These are phyloP conservation scores for Fusarium sp. DNA, from an alignment of 2,329 filamentous ascomycete genomes.

Conservation along the genomic window DNA sequence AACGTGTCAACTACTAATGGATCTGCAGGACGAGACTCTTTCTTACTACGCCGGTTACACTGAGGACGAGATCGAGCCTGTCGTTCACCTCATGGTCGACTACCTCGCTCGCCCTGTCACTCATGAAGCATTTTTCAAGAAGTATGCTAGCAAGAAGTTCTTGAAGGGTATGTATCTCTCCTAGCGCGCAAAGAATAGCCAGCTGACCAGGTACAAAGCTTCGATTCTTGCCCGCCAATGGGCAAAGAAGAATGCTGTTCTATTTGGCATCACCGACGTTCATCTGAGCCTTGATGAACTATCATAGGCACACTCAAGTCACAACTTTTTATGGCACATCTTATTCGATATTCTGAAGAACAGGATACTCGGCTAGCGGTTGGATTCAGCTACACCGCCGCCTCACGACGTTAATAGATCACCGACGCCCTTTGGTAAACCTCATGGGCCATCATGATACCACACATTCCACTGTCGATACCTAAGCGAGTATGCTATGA, in stretches of 20 bases:
- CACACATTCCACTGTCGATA: conserved; percentile 30
- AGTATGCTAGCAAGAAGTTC: conserved; percentile 99
- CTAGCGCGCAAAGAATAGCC: neutral
- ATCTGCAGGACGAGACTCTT: conserved; percentile 77
- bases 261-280: conserved; percentile 64
- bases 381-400: conserved; percentile 44
- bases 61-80: conserved; percentile 91
- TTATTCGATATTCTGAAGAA: conserved; percentile 32
- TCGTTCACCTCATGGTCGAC: conserved; percentile 94
- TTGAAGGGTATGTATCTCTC: conserved; percentile 80
- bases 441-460: conserved; percentile 38
- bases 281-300: conserved; percentile 61
- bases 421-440: conserved; percentile 36
- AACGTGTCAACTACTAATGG: conserved; percentile 43
- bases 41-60: conserved; percentile 92
- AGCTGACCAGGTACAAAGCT: conserved; percentile 60
- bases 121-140: conserved; percentile 99
- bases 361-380: conserved; percentile 44
- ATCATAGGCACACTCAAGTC: conserved; percentile 40
- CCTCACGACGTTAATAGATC: conserved; percentile 50
- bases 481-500: conserved; percentile 19
- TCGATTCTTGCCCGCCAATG: conserved; percentile 92
- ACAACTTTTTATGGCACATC: conserved; percentile 14
- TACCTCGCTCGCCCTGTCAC: conserved; percentile 90
- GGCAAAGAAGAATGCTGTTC: conserved; percentile 81